phyloP scores from a whole-genome alignment of 495 filamentous ascomycete genomes.

The Trypethelium eluteriae region DNA sequence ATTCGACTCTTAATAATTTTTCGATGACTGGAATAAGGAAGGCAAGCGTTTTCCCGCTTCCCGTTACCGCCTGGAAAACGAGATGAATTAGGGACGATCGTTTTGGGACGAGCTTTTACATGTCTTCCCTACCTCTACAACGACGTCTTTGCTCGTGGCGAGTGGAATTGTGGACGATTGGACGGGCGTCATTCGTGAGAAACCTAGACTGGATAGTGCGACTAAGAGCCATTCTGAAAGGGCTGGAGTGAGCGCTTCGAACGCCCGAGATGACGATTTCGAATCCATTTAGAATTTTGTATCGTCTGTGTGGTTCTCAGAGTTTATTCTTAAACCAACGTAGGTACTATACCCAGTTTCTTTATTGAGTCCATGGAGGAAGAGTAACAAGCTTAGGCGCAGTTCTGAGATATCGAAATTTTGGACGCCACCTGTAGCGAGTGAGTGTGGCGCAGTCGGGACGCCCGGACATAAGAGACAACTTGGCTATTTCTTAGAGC shows the following conservation, averaged over 20 bases:
- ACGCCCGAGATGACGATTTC: slow-evolving; percentile 45
- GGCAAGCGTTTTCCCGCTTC: slow-evolving; percentile 87
- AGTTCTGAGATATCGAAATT: background rate
- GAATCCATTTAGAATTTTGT: background rate
- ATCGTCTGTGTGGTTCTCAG: too few species aligned
- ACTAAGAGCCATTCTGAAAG: slow-evolving; percentile 89
- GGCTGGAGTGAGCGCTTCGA: slow-evolving; percentile 68
- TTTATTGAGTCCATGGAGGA: too few species aligned
- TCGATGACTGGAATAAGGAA: slow-evolving; percentile 87
- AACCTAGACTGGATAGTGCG: slow-evolving; percentile 76
- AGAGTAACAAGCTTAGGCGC: too few species aligned
- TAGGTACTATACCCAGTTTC: too few species aligned
- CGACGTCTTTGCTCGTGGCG: slow-evolving; percentile 89
- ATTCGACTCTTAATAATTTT: slow-evolving; percentile 65
- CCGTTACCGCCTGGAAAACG: slow-evolving; percentile 64
- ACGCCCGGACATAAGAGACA: background rate
- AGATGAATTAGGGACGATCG: background rate
- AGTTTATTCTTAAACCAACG: too few species aligned
- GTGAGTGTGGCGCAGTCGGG: background rate
- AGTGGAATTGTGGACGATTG: slow-evolving; percentile 90
- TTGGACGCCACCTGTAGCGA: background rate
- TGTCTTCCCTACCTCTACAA: slow-evolving; percentile 54
- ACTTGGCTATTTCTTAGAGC: background rate
- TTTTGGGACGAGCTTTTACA: background rate
- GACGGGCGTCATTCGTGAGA: slow-evolving; percentile 82